A percentile compares a stretch with the other conserved stretches of the same genome.
These are phyloP conservation scores for Talaromyces thailandensis DNA, from an alignment of 495 filamentous ascomycete species.

Conservation along the genomic window DNA sequence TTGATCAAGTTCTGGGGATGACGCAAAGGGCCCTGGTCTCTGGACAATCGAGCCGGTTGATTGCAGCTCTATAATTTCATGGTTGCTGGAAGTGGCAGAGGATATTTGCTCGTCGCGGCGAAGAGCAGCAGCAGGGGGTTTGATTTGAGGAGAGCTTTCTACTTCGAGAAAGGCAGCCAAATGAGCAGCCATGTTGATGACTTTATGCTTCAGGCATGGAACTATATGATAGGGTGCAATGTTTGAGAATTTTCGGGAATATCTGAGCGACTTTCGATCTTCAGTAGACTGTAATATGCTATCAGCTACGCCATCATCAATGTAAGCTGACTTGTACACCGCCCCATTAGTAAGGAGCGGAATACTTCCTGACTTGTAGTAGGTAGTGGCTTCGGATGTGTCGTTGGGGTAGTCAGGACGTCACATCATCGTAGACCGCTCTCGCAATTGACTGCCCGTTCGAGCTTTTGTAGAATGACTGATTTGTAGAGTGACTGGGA, in stretches of 20 bases:
- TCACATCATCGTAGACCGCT: too few species aligned
- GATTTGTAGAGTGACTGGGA: too few species aligned
- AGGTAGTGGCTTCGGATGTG: background rate
- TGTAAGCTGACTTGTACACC: background rate
- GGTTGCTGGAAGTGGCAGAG: constrained; percentile 15
- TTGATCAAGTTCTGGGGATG: constrained; percentile 6
- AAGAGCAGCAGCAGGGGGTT: constrained; percentile 22
- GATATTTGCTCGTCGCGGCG: constrained; percentile 22
- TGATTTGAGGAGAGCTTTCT: constrained; percentile 19
- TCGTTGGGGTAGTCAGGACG: too few species aligned
- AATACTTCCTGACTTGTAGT: background rate
- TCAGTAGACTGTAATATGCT: background rate
- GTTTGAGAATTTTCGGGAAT: background rate
- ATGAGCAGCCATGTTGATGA: constrained; percentile 18
- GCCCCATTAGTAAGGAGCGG: background rate
- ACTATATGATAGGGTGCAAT: background rate
- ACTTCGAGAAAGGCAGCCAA: constrained; percentile 25
- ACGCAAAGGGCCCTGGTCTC: constrained; percentile 10
- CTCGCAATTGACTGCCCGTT: too few species aligned
- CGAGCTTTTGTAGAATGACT: too few species aligned
- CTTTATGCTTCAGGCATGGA: background rate
- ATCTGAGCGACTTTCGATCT: background rate
- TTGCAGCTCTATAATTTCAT: constrained; percentile 27
- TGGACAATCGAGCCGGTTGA: constrained; percentile 16
- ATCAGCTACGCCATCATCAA: background rate